phyloP scores from a whole-genome alignment of 768 basidiomycete genomes.

The Trametes maxima region DNA sequence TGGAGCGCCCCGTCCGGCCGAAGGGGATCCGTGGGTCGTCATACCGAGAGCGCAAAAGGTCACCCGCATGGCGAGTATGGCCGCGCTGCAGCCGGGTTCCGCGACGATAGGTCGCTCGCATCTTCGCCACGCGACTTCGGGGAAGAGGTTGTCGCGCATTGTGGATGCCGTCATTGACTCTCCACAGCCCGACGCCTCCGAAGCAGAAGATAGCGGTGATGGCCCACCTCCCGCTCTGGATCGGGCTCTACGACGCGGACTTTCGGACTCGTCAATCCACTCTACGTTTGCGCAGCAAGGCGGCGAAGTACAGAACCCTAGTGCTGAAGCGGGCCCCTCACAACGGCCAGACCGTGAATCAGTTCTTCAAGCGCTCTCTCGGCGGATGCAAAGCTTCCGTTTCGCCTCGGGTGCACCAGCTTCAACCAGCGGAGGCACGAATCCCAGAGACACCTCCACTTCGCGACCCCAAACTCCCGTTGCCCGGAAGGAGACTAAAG shows the following conservation, averaged over 20 bases:
- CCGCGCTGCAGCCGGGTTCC: slow-evolving; percentile 2
- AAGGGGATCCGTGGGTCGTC: slow-evolving; percentile 74
- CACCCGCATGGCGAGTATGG: slow-evolving; percentile 3
- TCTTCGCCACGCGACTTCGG: slow-evolving; percentile 29
- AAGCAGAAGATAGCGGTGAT: slow-evolving; percentile 24
- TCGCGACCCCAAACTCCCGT: slow-evolving; percentile 21
- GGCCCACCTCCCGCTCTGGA: slow-evolving; percentile 52
- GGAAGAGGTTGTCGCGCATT: slow-evolving; percentile 55
- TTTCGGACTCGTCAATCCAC: slow-evolving; percentile 92
- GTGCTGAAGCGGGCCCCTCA: neutral
- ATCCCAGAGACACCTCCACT: neutral
- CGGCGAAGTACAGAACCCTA: slow-evolving; percentile 31
- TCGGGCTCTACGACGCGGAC: slow-evolving; percentile 72
- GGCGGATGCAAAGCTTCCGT: slow-evolving; percentile 35
- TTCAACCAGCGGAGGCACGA: slow-evolving; percentile 23
- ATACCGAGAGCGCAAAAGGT: slow-evolving; percentile 41
- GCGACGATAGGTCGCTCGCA: slow-evolving; percentile 30
- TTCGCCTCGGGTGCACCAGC: slow-evolving; percentile 31
- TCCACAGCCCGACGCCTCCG: slow-evolving; percentile 41
- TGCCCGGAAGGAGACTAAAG: neutral
- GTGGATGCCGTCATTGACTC: slow-evolving; percentile 81
- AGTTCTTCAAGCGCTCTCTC: slow-evolving; percentile 36
- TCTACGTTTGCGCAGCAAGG: slow-evolving; percentile 73
- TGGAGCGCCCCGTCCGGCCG: slow-evolving; percentile 63
- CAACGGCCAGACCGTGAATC: slow-evolving; percentile 29